phyloP scores from a whole-genome alignment of 352 stramenopile species.

The Globisporangium megalacanthum region DNA sequence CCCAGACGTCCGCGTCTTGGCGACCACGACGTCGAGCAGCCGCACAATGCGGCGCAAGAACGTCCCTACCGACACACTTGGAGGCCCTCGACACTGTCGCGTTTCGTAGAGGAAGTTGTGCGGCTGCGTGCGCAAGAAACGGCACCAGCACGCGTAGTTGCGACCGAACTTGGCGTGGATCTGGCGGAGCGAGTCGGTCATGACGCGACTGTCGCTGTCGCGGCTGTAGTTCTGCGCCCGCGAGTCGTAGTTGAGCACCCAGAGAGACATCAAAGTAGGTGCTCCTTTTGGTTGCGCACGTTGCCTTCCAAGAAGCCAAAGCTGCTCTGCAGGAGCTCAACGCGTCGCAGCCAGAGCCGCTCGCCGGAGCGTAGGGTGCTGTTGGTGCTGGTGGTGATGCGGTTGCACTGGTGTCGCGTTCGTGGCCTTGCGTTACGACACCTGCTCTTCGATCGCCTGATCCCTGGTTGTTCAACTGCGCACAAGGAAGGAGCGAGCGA shows the following conservation, averaged over 20 bases:
- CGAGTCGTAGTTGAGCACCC: slow-evolving; percentile 80
- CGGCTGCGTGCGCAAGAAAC: slow-evolving; percentile 77
- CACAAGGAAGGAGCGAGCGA: slow-evolving; percentile 12
- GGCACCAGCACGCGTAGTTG: slow-evolving; percentile 95
- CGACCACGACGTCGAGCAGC: slow-evolving; percentile 71
- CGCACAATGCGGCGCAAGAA: slow-evolving; percentile 72
- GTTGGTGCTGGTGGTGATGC: slow-evolving; percentile 12
- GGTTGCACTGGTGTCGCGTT: slow-evolving; percentile 28
- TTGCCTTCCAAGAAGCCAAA: slow-evolving; percentile 86
- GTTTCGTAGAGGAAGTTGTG: slow-evolving; percentile 77
- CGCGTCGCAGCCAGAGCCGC: too few species aligned
- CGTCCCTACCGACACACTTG: slow-evolving; percentile 57
- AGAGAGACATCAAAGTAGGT: slow-evolving; percentile 65
- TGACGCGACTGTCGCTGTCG: slow-evolving; percentile 19
- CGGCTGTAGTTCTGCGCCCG: slow-evolving; percentile 19
- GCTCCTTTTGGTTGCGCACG: slow-evolving; percentile 80
- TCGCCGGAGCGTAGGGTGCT: background rate
- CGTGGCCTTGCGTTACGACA: slow-evolving; percentile 10
- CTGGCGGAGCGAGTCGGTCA: slow-evolving; percentile 52
- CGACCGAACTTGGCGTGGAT: slow-evolving; percentile 93
- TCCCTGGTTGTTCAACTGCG: slow-evolving; percentile 83
- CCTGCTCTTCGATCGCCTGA: slow-evolving; percentile 53
- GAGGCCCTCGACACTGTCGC: slow-evolving; percentile 50
- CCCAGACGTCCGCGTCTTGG: slow-evolving; percentile 51
- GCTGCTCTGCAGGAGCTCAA: slow-evolving; percentile 77